These are phyloP conservation scores for Marsdenia floribunda DNA, from an alignment of 257 asterid species.

Conservation along the genomic window DNA sequence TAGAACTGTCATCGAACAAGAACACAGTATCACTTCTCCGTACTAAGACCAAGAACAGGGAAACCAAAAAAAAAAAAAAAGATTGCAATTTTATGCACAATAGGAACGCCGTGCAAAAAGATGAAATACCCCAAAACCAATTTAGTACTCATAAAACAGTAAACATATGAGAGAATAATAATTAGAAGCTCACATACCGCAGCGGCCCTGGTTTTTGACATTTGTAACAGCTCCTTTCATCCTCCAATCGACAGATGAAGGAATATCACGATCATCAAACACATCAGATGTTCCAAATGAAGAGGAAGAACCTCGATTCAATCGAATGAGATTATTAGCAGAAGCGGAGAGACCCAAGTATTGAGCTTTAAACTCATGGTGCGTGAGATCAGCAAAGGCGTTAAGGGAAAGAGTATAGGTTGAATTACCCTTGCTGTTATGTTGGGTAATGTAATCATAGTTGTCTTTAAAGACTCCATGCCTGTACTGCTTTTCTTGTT, in stretches of 20 bases:
- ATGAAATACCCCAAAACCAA: not conserved
- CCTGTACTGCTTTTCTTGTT: conserved; percentile 56
- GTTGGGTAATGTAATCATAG: conserved; percentile 43
- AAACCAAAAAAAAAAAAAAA: not conserved
- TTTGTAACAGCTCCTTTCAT: conserved; percentile 74
- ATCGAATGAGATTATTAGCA: conserved; percentile 41
- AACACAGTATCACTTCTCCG: not conserved
- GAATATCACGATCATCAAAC: conserved; percentile 38
- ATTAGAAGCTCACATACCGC: conserved; percentile 48
- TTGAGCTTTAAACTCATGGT: conserved; percentile 63
- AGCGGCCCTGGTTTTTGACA: conserved; percentile 86
- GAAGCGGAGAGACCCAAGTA: conserved; percentile 69
- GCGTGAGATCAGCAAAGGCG: conserved; percentile 88
- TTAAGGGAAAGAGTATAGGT: conserved; percentile 65
- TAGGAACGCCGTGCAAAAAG: not conserved
- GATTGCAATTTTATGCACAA: not conserved
- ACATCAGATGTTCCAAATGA: conserved; percentile 21
- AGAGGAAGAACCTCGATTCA: conserved; percentile 37
- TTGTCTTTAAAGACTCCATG: conserved; percentile 55
- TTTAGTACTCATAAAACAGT: not conserved
- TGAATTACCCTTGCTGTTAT: conserved; percentile 48
- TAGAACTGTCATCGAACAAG: not conserved
- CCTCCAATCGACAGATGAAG: conserved; percentile 84
- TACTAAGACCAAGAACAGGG: not conserved
- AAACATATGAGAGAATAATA: not conserved